Conservation (phyloP, 2,329 filamentous ascomycete genomes). For the Coniochaeta prunicola region DNA sequence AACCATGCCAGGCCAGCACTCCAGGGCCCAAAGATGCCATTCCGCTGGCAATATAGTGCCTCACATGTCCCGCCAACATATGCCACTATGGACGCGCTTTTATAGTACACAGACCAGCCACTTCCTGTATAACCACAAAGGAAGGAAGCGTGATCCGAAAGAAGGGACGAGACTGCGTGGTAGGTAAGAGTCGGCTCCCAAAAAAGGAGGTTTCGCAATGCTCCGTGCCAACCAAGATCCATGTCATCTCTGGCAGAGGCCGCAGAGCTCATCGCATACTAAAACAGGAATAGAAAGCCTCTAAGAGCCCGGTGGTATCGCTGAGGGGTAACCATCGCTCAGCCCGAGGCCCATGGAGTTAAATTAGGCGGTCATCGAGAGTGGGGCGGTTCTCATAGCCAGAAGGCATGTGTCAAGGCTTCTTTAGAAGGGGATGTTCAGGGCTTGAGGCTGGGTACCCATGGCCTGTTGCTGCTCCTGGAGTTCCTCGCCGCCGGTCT, state of each 20-base stretch:
- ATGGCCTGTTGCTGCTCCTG: constrained; percentile 72
- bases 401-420: background rate
- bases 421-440: constrained; percentile 60
- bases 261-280: background rate
- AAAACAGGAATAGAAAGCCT: background rate
- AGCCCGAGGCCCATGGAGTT: background rate
- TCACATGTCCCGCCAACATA: background rate
- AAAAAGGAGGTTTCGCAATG: background rate
- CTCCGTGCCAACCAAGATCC: background rate
- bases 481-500: constrained; percentile 76
- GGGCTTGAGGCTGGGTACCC: constrained; percentile 39
- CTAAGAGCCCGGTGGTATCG: background rate
- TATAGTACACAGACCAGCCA: background rate
- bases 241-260: background rate
- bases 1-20: background rate
- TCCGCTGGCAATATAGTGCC: background rate
- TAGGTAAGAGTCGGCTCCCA: background rate
- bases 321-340: background rate
- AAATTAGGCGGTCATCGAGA: background rate
- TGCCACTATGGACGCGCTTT: background rate
- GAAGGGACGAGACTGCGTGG: background rate
- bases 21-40: background rate
- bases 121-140: background rate
- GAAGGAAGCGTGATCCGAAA: background rate
- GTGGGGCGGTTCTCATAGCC: background rate